phyloP scores from a whole-genome alignment of 176 grass and related monocot genomes.

The Aegilops tauschii region DNA sequence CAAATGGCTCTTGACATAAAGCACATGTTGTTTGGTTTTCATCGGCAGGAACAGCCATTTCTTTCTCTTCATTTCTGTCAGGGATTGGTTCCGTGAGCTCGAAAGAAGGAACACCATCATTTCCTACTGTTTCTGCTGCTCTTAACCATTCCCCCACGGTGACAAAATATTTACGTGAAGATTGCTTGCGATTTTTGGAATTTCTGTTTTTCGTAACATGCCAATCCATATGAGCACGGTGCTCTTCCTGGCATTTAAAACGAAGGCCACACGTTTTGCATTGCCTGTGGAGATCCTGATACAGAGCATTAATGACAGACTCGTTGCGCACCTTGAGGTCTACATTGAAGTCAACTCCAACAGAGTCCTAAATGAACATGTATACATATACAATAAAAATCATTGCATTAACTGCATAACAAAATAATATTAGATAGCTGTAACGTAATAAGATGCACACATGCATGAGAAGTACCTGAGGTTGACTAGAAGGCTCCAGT shows the following conservation, averaged over 20 bases:
- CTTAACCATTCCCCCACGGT: conserved; percentile 79
- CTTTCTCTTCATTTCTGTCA: conserved; percentile 74
- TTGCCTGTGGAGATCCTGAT: conserved; percentile 80
- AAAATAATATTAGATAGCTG: conserved; percentile 20
- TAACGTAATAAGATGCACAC: conserved; percentile 13
- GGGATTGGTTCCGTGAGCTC: conserved; percentile 46
- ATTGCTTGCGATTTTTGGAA: conserved; percentile 84
- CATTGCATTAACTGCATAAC: conserved; percentile 18
- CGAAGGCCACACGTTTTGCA: conserved; percentile 96
- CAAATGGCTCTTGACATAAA: conserved; percentile 89
- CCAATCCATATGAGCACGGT: conserved; percentile 98
- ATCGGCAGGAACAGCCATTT: conserved; percentile 87
- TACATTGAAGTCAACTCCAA: conserved; percentile 75
- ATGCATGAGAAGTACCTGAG: conserved; percentile 65
- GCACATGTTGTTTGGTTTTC: conserved; percentile 89
- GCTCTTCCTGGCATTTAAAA: conserved; percentile 92
- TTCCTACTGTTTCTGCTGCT: conserved; percentile 85
- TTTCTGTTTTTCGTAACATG: conserved; percentile 99
- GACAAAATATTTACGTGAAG: conserved; percentile 96
- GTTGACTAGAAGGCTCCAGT: conserved; percentile 40
- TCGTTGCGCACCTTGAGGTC: conserved; percentile 78
- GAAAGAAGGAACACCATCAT: conserved; percentile 80
- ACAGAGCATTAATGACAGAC: conserved; percentile 72
- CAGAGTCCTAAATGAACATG: conserved; percentile 48
- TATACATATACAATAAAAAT: conserved; percentile 24